Percentiles rank a stretch among this genome's conserved stretches.
phyloP scores from a whole-genome alignment of 352 stramenopile genomes.

The Nothophytophthora sp. region DNA sequence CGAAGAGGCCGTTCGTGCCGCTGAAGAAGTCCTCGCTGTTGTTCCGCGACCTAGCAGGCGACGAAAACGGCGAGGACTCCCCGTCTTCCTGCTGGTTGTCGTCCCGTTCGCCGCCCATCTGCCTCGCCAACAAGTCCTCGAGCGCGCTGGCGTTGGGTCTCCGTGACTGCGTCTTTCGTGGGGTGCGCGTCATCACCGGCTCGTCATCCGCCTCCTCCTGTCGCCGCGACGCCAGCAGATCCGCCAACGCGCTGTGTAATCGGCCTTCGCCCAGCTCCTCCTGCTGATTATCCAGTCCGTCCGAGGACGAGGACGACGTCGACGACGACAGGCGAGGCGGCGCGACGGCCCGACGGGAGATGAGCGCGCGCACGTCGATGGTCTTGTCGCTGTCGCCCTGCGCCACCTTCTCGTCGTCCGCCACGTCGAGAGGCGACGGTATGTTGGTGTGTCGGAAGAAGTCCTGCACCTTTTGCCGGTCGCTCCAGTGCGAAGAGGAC shows the following conservation, averaged over 20 bases:
- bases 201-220: slow-evolving; percentile 20
- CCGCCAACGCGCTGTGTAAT: slow-evolving; percentile 16
- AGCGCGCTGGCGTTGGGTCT: slow-evolving; percentile 33
- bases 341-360: slow-evolving; percentile 29
- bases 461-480: slow-evolving; percentile 56
- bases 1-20: slow-evolving; percentile 16
- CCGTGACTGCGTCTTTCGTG: slow-evolving; percentile 7
- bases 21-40: slow-evolving; percentile 36
- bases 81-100: slow-evolving; percentile 20
- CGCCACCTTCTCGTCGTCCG: slow-evolving; percentile 21
- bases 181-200: slow-evolving; percentile 5
- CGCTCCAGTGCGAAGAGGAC: slow-evolving; percentile 33
- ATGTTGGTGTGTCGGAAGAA: slow-evolving; percentile 61
- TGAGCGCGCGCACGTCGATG: slow-evolving; percentile 59
- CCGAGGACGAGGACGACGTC: slow-evolving; percentile 35
- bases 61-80: slow-evolving; percentile 25
- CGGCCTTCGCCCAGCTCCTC: slow-evolving; percentile 12
- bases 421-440: neutral
- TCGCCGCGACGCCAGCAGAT: slow-evolving; percentile 22
- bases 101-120: slow-evolving; percentile 16
- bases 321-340: slow-evolving; percentile 14
- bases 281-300: slow-evolving; percentile 28
- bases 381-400: slow-evolving; percentile 57
- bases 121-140: slow-evolving; percentile 29
- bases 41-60: slow-evolving; percentile 22